These are phyloP conservation scores for Bipolaris oryzae DNA, from an alignment of 2,329 filamentous ascomycete genomes.

Conservation along the genomic window DNA sequence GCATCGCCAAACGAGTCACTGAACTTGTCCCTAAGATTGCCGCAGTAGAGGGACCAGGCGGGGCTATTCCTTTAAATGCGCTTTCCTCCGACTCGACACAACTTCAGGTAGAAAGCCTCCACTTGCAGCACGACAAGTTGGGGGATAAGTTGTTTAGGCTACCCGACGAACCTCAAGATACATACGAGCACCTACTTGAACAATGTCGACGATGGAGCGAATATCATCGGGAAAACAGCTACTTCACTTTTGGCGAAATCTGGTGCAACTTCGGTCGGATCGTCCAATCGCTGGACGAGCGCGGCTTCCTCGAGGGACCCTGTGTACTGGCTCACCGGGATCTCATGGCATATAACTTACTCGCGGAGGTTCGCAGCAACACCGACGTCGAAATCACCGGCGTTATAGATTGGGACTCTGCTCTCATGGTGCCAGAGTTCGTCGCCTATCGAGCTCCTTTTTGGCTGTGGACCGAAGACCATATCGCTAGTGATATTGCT, in stretches of 20 bases:
- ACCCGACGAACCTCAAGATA: neutral
- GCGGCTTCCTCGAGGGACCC: neutral
- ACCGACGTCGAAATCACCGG: neutral
- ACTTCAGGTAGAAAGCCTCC: neutral
- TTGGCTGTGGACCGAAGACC: slow-evolving; percentile 36
- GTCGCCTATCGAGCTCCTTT: slow-evolving; percentile 39
- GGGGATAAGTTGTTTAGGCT: neutral
- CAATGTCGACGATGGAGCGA: neutral
- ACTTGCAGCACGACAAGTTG: neutral
- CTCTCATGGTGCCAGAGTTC: slow-evolving; percentile 40
- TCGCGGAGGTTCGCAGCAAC: neutral
- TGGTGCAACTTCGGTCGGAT: neutral
- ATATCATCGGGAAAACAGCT: neutral
- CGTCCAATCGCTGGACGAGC: neutral
- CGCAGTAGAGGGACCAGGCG: neutral
- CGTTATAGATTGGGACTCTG: slow-evolving; percentile 41
- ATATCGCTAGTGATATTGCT: neutral
- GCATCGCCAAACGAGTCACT: neutral
- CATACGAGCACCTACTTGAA: neutral
- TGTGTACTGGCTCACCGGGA: neutral
- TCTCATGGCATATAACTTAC: neutral
- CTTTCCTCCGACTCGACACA: neutral
- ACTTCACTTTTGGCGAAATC: neutral
- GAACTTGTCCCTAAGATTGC: neutral
- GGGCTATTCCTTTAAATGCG: neutral